Base-by-base conservation (phyloP, 306 rosid species). In the Citrullus colocynthis region DNA sequence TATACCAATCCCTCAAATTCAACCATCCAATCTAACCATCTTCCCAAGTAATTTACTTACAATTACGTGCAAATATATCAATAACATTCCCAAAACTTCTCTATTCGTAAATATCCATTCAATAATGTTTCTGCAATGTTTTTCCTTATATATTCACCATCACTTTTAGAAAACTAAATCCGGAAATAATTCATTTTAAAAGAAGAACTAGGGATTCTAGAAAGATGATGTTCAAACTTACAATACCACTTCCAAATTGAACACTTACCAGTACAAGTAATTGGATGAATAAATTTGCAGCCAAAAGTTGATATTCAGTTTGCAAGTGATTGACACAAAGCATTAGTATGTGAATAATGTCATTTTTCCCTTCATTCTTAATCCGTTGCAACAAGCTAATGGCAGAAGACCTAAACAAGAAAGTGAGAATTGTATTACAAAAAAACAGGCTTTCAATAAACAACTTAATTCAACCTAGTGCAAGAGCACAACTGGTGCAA, bases 281-380 rank as follows among this genome's bases (percentile, higher is more conserved):
- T 78, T 89, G 97, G 79, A 91, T 86, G 85, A 91, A 45, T 63
- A 91, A 51, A 79, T 87, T 87, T 80, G 90, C 97, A 18, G 94
- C 97, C 83, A 89, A 78, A 81, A 91, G 78, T 83, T 84, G 91
- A 88, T 91, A 86, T 52, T 88, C 86, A 16, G 91, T 79, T 80
- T 85, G 89, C 83, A 91, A 83, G 65, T 89, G 88, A 78, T 79
- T 77, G 49, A 88, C 54, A 79, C 92, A 89, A 41, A 75, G 81
- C 88, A 79, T 84, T 81, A 91, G 86, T 80, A 77, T 83, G 85
- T 84, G 86, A 88, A 83, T 82, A 15, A 91, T 79, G 58, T 89
- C 79, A 72, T 51, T 57, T 81, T 78, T 64, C 81, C 89, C 90
- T 88, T 88, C 92, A 77, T 79, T 84, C 67, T 78, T 74, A 56